Evolutionary conservation across 768 basidiomycete genomes (phyloP).

Genomic region (Russula vinacea): DNA sequence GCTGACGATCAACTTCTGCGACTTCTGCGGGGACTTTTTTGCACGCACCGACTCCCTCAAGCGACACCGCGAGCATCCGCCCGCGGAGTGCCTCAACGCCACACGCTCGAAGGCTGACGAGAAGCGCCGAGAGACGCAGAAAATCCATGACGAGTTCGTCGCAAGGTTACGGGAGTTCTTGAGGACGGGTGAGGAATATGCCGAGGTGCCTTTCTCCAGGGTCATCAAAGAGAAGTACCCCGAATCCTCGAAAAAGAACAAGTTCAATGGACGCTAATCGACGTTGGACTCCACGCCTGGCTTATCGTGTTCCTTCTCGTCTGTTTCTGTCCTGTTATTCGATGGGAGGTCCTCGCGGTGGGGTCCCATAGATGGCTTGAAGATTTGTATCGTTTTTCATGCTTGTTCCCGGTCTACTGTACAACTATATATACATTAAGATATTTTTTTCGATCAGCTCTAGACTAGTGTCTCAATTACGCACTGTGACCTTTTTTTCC

Average conservation of each 20-base stretch:
- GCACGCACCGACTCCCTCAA: not conserved
- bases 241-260: not conserved
- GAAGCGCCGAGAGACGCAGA: not conserved
- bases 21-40: slow-evolving; percentile 1
- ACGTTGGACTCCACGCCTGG: too few species aligned
- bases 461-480: not conserved
- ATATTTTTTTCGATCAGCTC: not conserved
- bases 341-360: not conserved
- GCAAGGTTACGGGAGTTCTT: not conserved
- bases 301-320: not conserved
- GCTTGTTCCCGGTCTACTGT: not conserved
- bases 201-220: not conserved
- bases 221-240: not conserved
- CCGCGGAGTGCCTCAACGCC: not conserved
- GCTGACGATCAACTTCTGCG: not conserved
- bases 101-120: not conserved
- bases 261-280: not conserved
- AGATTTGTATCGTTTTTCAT: not conserved
- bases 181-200: not conserved
- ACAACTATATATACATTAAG: not conserved
- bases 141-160: not conserved
- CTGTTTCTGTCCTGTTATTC: not conserved
- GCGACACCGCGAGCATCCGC: not conserved
- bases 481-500: not conserved
- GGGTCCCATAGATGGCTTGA: not conserved